These are phyloP conservation scores for Serendipita vermifera DNA, from an alignment of 768 basidiomycete species.

Conservation along the genomic window DNA sequence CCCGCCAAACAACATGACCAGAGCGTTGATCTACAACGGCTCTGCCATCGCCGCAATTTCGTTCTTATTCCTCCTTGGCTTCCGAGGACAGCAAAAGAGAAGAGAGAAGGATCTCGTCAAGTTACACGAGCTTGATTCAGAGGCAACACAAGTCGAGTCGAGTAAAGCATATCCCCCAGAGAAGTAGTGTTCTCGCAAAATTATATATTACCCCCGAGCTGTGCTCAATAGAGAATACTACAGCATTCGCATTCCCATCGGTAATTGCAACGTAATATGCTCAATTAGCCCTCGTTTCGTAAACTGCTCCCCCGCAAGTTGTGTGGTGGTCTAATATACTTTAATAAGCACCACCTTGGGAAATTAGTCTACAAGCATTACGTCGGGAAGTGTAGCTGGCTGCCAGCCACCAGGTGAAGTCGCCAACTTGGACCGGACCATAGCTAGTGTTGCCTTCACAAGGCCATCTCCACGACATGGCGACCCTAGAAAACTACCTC, in stretches of 20 bases:
- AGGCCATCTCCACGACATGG: too few relatives aligned
- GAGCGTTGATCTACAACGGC: conserved; percentile 55
- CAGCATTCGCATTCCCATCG: background rate
- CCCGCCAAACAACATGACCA: conserved; percentile 65
- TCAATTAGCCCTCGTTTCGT: conserved; percentile 91
- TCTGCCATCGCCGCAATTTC: conserved; percentile 32
- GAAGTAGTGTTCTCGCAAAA: too few relatives aligned
- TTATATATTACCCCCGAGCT: background rate
- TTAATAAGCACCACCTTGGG: conserved; percentile 12
- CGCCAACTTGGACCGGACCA: too few relatives aligned
- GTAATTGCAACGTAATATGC: conserved; percentile 38
- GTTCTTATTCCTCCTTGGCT: conserved; percentile 32
- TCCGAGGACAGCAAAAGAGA: conserved; percentile 31
- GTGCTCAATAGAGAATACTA: background rate
- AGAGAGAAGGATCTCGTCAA: conserved; percentile 6
- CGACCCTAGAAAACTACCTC: too few relatives aligned
- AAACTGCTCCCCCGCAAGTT: conserved; percentile 90
- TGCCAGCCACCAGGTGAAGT: too few relatives aligned
- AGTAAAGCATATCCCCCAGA: too few relatives aligned
- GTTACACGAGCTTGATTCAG: too few relatives aligned
- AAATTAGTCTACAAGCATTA: conserved; percentile 24
- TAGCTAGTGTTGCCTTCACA: too few relatives aligned
- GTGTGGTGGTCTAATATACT: conserved; percentile 57
- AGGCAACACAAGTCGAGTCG: too few relatives aligned
- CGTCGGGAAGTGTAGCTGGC: too few relatives aligned